These are phyloP conservation scores for Termitomyces sp. DNA, from an alignment of 768 basidiomycete genomes.

Conservation along the genomic window DNA sequence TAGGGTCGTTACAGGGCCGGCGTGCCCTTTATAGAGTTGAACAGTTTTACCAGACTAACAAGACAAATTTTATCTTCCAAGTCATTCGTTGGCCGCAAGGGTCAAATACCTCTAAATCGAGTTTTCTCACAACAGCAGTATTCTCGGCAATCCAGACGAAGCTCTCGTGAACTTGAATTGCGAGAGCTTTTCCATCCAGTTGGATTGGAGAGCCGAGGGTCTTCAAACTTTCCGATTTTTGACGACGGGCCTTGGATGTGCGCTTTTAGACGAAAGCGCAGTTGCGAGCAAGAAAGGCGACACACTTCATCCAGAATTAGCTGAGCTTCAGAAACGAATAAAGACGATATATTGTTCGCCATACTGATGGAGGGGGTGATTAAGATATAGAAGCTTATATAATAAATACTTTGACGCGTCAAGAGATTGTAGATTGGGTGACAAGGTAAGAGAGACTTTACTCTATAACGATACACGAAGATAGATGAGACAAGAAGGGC, in stretches of 20 bases:
- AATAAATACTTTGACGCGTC: no score
- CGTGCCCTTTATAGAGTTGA: constrained; percentile 77
- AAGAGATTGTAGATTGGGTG: no score
- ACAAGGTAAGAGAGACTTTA: background rate
- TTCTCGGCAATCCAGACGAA: constrained; percentile 89
- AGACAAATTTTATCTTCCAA: background rate
- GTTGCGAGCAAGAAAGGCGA: constrained; percentile 8
- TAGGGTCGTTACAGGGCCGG: constrained; percentile 83
- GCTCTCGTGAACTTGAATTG: constrained; percentile 56
- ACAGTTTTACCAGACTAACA: constrained; percentile 74
- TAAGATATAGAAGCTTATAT: background rate
- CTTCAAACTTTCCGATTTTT: constrained; percentile 69
- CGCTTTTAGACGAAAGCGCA: constrained; percentile 4
- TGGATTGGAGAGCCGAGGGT: constrained; percentile 75
- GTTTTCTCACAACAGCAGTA: constrained; percentile 63
- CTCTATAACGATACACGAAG: constrained; percentile 11
- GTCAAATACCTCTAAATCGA: constrained; percentile 69
- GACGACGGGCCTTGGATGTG: constrained; percentile 52
- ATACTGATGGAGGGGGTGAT: background rate
- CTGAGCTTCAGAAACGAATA: constrained; percentile 71
- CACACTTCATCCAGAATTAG: constrained; percentile 56
- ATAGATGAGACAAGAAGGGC: background rate
- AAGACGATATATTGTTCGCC: constrained; percentile 37
- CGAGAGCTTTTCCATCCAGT: constrained; percentile 70
- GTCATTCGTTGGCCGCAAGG: background rate